These are phyloP conservation scores for Epichloe brachyelytri DNA, from an alignment of 2,329 filamentous ascomycete species.

Conservation along the genomic window DNA sequence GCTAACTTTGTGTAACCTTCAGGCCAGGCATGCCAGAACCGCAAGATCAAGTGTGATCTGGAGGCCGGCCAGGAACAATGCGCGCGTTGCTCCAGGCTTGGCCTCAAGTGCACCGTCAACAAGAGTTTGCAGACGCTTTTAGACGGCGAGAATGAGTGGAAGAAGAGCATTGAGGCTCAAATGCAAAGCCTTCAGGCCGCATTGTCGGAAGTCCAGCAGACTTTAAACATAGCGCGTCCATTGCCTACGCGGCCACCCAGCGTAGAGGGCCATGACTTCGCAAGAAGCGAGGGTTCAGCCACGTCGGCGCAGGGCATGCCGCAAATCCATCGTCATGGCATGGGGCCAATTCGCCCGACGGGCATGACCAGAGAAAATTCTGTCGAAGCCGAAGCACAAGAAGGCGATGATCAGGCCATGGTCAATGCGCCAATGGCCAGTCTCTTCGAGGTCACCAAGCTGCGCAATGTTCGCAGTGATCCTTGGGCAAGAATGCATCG, in stretches of 20 bases:
- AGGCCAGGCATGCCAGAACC: constrained; percentile 34
- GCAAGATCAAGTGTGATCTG: constrained; percentile 43
- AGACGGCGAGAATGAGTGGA: constrained; percentile 37
- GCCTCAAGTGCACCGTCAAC: constrained; percentile 39
- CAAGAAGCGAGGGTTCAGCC: background rate
- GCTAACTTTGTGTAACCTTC: background rate
- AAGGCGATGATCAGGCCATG: constrained; percentile 15
- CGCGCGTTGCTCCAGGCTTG: constrained; percentile 34
- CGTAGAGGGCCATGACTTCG: background rate
- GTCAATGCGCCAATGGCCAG: constrained; percentile 20
- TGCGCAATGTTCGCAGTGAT: constrained; percentile 21
- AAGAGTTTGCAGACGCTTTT: constrained; percentile 42
- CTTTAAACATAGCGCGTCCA: constrained; percentile 9
- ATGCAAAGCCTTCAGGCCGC: constrained; percentile 15
- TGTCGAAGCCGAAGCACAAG: constrained; percentile 11
- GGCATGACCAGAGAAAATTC: constrained; percentile 22
- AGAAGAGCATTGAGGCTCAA: constrained; percentile 16
- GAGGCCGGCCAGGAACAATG: constrained; percentile 30
- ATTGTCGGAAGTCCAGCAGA: constrained; percentile 14
- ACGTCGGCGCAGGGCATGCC: background rate
- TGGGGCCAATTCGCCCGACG: constrained; percentile 7
- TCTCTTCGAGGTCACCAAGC: constrained; percentile 19
- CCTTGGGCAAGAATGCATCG: constrained; percentile 11
- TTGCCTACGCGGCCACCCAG: background rate
- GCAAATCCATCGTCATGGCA: background rate